Conservation (phyloP, 805 yeast species). For the Dipodascus albidus region DNA sequence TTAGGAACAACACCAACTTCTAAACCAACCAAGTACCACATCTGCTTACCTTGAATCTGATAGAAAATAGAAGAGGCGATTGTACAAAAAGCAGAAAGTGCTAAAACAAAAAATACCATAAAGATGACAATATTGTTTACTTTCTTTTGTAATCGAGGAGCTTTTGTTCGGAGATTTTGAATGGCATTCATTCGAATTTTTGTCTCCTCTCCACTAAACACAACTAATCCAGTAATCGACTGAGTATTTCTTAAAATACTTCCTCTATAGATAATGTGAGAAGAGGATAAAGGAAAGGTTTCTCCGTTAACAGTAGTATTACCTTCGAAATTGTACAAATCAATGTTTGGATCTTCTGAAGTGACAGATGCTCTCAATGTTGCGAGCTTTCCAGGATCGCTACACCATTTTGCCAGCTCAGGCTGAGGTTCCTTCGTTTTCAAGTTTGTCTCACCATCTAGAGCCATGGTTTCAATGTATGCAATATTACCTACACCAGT, state of each 20-base stretch:
- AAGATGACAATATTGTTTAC: conserved; percentile 76
- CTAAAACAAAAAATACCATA: conserved; percentile 75
- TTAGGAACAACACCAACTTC: conserved; percentile 84
- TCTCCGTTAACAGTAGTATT: conserved; percentile 27
- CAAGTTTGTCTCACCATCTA: conserved; percentile 94
- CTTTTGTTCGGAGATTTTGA: conserved; percentile 79
- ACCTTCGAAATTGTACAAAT: conserved; percentile 88
- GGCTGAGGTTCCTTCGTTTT: conserved; percentile 62
- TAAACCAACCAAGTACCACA: conserved; percentile 64
- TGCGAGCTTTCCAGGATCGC: conserved; percentile 39
- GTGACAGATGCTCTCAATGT: conserved; percentile 43
- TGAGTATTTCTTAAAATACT: conserved; percentile 78
- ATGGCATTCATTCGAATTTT: conserved; percentile 93
- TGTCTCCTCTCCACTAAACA: conserved; percentile 92
- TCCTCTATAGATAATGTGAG: conserved; percentile 84
- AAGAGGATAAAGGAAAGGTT: conserved; percentile 56
- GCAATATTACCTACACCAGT: conserved; percentile 52
- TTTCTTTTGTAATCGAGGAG: conserved; percentile 78
- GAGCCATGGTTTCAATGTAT: conserved; percentile 89
- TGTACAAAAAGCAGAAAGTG: conserved; percentile 67
- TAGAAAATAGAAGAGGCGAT: conserved; percentile 59
- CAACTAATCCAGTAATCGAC: conserved; percentile 62
- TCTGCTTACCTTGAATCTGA: conserved; percentile 28
- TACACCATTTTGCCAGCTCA: conserved; percentile 42
- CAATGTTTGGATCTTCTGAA: conserved; percentile 85